These are phyloP conservation scores for Hamamelis virginiana DNA, from an alignment of 164 flowering plant genomes.

Conservation along the genomic window DNA sequence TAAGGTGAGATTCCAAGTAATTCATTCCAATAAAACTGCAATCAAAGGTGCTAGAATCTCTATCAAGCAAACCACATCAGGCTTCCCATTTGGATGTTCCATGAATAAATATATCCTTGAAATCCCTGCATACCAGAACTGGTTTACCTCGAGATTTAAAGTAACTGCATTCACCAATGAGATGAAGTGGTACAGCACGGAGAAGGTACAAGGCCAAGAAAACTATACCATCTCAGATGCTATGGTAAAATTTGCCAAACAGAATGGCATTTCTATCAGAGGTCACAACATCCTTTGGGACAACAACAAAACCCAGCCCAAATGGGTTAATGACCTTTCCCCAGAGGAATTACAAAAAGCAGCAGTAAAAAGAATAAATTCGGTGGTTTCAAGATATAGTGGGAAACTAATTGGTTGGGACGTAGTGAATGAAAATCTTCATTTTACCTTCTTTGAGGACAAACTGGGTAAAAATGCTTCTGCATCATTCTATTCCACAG, in stretches of 20 bases:
- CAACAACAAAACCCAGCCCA: constrained; percentile 23
- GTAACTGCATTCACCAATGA: constrained; percentile 41
- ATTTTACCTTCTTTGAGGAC: constrained; percentile 45
- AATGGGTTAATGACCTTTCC: constrained; percentile 40
- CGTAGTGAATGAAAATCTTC: constrained; percentile 62
- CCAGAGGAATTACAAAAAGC: constrained; percentile 24
- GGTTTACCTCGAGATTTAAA: constrained; percentile 44
- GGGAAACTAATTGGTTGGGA: constrained; percentile 55
- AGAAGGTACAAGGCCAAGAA: constrained; percentile 27
- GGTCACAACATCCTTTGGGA: constrained; percentile 64
- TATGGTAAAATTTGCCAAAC: constrained; percentile 36
- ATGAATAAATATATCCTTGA: constrained; percentile 29
- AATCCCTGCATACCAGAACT: constrained; percentile 31
- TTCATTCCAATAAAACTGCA: constrained; percentile 14
- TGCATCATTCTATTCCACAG: constrained; percentile 19
- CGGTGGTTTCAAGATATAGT: constrained; percentile 40
- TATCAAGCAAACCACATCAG: constrained; percentile 21
- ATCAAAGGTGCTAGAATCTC: constrained; percentile 25
- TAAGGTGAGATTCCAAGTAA: constrained; percentile 29
- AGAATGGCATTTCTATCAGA: constrained; percentile 31
- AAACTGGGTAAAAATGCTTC: constrained; percentile 43
- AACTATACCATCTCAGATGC: constrained; percentile 50
- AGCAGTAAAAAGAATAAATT: constrained; percentile 24
- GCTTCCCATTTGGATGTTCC: constrained; percentile 43
- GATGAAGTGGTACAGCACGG: constrained; percentile 61